Conservation (phyloP, 352 stramenopile genomes). For the Globisporangium paroecandrum region DNA sequence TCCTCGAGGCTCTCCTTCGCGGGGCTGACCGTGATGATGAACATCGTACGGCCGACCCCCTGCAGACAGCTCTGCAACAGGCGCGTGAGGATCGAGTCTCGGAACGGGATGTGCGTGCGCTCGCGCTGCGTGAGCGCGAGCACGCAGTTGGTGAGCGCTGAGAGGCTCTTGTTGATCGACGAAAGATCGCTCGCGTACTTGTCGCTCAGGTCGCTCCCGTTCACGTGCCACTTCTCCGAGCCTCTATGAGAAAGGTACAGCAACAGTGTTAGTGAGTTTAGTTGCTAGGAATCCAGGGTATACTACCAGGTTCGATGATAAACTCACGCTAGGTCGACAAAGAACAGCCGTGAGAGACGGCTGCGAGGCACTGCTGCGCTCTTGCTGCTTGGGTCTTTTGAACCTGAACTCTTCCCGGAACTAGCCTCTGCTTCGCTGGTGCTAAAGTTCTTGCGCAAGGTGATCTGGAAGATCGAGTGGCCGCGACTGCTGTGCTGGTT, state of each 20-base stretch:
- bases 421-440: conserved; percentile 1
- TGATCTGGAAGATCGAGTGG: conserved; percentile 74
- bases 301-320: neutral
- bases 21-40: conserved; percentile 68
- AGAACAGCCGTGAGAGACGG: conserved; percentile 54
- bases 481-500: conserved; percentile 68
- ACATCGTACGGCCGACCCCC: conserved; percentile 43
- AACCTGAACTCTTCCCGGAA: neutral
- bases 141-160: conserved; percentile 74
- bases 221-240: conserved; percentile 67
- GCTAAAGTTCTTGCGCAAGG: conserved; percentile 36
- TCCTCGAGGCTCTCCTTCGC: conserved; percentile 54
- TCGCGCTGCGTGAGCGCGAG: conserved; percentile 59
- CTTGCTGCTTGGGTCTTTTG: neutral
- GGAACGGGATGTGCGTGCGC: conserved; percentile 53
- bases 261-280: neutral
- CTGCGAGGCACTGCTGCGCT: conserved; percentile 22
- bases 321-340: conserved; percentile 69
- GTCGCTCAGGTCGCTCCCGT: conserved; percentile 47
- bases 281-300: neutral
- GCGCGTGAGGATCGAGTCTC: conserved; percentile 66
- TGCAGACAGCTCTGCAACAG: conserved; percentile 67
- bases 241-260: conserved; percentile 25
- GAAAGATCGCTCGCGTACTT: conserved; percentile 62
- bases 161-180: conserved; percentile 76